A percentile compares a stretch with the other conserved stretches of the same genome.
phyloP scores from a whole-genome alignment of 2,329 filamentous ascomycete genomes.

The Cordyceps cicadae region DNA sequence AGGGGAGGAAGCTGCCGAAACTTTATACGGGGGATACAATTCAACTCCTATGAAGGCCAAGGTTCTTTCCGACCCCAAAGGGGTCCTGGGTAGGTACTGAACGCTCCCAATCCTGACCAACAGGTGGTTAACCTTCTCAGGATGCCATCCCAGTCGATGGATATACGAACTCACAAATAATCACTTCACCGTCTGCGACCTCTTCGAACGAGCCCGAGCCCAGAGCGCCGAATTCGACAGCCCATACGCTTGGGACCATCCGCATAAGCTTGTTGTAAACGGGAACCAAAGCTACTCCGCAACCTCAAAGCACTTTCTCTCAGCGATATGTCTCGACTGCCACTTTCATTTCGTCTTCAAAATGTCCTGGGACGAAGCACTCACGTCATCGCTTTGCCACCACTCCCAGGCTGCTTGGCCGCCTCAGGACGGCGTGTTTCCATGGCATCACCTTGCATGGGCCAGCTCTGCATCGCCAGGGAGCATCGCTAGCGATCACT shows the following conservation, averaged over 20 bases:
- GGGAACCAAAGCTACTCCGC: slow-evolving; percentile 30
- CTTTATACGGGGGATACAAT: slow-evolving; percentile 24
- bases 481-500: slow-evolving; percentile 18
- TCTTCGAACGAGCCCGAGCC: slow-evolving; percentile 28
- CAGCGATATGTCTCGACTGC: slow-evolving; percentile 32
- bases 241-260: slow-evolving; percentile 27
- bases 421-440: slow-evolving; percentile 25
- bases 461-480: slow-evolving; percentile 22
- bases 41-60: slow-evolving; percentile 24
- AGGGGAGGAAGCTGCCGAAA: slow-evolving; percentile 21
- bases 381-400: slow-evolving; percentile 24
- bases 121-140: slow-evolving; percentile 13
- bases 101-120: neutral
- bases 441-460: slow-evolving; percentile 33
- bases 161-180: slow-evolving; percentile 33
- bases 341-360: slow-evolving; percentile 35
- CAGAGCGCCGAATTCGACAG: slow-evolving; percentile 22
- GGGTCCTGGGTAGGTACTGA: slow-evolving; percentile 20
- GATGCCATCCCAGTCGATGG: slow-evolving; percentile 32
- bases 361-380: slow-evolving; percentile 24
- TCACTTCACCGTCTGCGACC: slow-evolving; percentile 27
- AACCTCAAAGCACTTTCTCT: slow-evolving; percentile 22
- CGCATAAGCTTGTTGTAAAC: slow-evolving; percentile 29
- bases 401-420: slow-evolving; percentile 27
- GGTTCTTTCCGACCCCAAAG: slow-evolving; percentile 19